Percentiles rank a stretch among this genome's conserved stretches.
These are phyloP conservation scores for Apiotrichum akiyoshidainum DNA, from an alignment of 1,284 basidiomycete genomes.

Conservation along the genomic window DNA sequence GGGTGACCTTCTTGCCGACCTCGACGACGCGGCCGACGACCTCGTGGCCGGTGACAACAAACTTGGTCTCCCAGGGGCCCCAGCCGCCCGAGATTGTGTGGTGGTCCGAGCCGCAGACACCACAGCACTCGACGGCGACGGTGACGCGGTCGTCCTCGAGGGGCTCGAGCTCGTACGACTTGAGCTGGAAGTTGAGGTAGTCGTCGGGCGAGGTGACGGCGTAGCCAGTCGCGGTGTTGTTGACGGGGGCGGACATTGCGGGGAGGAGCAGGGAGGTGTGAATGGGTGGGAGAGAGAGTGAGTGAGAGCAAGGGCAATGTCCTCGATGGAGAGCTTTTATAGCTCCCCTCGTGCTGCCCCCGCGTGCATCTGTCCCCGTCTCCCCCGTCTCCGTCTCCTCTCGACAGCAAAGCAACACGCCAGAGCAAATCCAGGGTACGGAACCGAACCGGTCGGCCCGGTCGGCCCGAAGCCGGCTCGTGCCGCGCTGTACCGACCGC, in stretches of 20 bases:
- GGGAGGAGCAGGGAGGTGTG: not conserved
- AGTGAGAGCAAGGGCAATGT: not conserved
- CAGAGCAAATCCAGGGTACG: too few species aligned
- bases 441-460: too few species aligned
- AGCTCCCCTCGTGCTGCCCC: too few species aligned
- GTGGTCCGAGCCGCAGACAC: slow-evolving; percentile 48
- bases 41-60: slow-evolving; percentile 54
- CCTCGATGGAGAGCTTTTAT: too few species aligned
- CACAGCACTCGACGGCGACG: slow-evolving; percentile 67
- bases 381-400: too few species aligned
- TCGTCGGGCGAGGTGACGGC: slow-evolving; percentile 45
- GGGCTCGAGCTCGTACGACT: slow-evolving; percentile 63
- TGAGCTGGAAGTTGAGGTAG: slow-evolving; percentile 56
- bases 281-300: not conserved
- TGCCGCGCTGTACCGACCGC: too few species aligned
- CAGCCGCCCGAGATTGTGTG: slow-evolving; percentile 51
- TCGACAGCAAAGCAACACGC: too few species aligned
- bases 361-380: too few species aligned
- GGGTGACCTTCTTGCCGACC: slow-evolving; percentile 50
- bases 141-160: slow-evolving; percentile 62
- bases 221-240: slow-evolving; percentile 33
- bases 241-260: slow-evolving; percentile 11
- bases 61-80: slow-evolving; percentile 44
- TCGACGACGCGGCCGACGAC: slow-evolving; percentile 53
- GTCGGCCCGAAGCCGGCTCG: too few species aligned